A percentile compares a stretch with the other conserved stretches of the same genome.
phyloP scores from a whole-genome alignment of 345 rosid genomes.

The Syzygium oleosum region DNA sequence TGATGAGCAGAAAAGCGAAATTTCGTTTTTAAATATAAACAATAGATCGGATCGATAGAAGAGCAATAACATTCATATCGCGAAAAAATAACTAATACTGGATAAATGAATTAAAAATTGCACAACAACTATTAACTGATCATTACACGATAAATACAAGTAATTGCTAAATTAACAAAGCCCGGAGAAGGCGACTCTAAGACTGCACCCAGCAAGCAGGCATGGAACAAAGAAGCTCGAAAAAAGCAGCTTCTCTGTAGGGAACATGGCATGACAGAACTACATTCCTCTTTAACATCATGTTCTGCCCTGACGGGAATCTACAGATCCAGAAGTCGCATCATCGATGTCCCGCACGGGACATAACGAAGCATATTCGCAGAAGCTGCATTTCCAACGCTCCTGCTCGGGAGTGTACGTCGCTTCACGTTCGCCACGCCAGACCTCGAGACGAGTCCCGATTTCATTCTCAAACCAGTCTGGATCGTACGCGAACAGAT shows the following conservation, averaged over 20 bases:
- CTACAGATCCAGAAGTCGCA: neutral
- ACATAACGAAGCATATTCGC: slow-evolving; percentile 46
- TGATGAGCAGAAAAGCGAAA: neutral
- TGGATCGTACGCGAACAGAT: slow-evolving; percentile 36
- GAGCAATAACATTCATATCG: neutral
- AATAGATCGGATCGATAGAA: neutral
- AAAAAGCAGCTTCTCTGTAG: neutral
- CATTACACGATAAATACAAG: neutral
- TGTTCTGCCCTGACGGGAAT: neutral
- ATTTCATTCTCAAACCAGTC: slow-evolving; percentile 46
- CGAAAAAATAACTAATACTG: neutral
- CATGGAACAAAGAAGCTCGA: neutral
- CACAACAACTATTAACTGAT: neutral
- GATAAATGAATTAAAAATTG: neutral
- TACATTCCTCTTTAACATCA: neutral
- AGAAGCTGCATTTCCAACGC: slow-evolving; percentile 74
- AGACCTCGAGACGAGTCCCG: slow-evolving; percentile 38
- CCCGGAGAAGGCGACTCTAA: neutral
- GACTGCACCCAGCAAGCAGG: neutral
- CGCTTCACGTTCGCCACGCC: slow-evolving; percentile 59
- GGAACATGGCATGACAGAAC: neutral
- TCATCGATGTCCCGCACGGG: slow-evolving; percentile 17
- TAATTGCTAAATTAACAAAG: neutral
- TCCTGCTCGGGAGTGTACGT: slow-evolving; percentile 55
- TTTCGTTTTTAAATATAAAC: neutral